Percentiles rank a stretch among this genome's conserved stretches.
phyloP scores from a whole-genome alignment of 352 stramenopile genomes.

The Globisporangium orthogonon region DNA sequence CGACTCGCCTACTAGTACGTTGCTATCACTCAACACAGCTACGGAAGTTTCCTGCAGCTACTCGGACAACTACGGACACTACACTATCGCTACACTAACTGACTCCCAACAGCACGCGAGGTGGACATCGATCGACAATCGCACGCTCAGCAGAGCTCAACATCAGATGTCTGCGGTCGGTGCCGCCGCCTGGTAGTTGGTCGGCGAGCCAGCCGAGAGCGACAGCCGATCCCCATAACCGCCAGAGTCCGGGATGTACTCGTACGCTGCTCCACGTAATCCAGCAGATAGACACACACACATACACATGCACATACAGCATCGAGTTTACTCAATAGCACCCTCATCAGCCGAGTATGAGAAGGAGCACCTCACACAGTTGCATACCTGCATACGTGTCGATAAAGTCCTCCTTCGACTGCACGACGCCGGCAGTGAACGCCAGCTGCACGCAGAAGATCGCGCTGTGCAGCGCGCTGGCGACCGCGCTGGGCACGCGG shows the following conservation, averaged over 20 bases:
- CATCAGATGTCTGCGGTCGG: constrained; percentile 57
- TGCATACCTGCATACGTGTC: constrained; percentile 72
- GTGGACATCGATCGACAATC: background rate
- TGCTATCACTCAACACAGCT: too few relatives aligned
- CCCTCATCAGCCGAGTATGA: too few relatives aligned
- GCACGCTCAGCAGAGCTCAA: background rate
- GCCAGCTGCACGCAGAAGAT: constrained; percentile 61
- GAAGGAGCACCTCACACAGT: too few relatives aligned
- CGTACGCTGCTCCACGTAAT: constrained; percentile 38
- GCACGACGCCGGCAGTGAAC: constrained; percentile 55
- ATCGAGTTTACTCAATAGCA: background rate
- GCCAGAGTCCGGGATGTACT: constrained; percentile 67
- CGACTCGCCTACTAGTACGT: too few relatives aligned
- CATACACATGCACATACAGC: background rate
- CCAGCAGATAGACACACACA: background rate
- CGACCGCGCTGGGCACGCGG: constrained; percentile 33
- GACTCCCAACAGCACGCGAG: background rate
- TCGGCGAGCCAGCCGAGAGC: constrained; percentile 32
- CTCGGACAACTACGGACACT: background rate
- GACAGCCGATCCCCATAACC: constrained; percentile 36
- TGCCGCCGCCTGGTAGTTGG: constrained; percentile 51
- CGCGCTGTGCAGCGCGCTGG: constrained; percentile 35
- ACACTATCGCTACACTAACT: background rate
- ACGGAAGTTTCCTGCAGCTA: too few relatives aligned
- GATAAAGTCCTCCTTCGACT: constrained; percentile 80